These are phyloP conservation scores for Beauveria scarabaeidicola DNA, from an alignment of 2,329 filamentous ascomycete species.

Conservation along the genomic window DNA sequence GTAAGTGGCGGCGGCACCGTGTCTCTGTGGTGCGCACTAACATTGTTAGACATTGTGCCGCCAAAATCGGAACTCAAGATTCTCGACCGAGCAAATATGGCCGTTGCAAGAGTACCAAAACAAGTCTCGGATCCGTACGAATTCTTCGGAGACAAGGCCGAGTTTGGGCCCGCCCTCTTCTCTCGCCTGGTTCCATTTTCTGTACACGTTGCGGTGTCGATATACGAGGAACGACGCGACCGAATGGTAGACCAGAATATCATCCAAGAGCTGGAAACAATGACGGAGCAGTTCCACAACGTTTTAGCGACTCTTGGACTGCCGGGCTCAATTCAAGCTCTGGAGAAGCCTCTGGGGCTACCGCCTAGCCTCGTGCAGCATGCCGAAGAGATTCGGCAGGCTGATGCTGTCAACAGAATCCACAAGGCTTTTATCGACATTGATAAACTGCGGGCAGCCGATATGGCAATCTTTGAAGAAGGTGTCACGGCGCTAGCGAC, in stretches of 20 bases:
- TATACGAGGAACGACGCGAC: conserved; percentile 87
- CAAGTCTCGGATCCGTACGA: conserved; percentile 75
- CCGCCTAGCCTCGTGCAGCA: conserved; percentile 80
- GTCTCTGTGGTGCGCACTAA: conserved; percentile 14
- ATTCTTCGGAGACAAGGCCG: conserved; percentile 68
- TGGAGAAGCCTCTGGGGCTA: conserved; percentile 88
- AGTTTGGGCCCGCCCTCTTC: conserved; percentile 80
- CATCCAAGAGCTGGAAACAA: conserved; percentile 70
- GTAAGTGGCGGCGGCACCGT: conserved; percentile 33
- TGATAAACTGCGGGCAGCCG: conserved; percentile 75
- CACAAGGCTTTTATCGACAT: conserved; percentile 79
- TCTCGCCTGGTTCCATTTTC: conserved; percentile 89
- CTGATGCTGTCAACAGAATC: conserved; percentile 72
- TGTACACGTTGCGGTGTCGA: conserved; percentile 88
- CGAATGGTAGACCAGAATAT: conserved; percentile 84
- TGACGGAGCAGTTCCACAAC: conserved; percentile 74
- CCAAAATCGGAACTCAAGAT: conserved; percentile 80
- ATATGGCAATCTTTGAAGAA: conserved; percentile 72
- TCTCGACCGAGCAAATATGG: conserved; percentile 85
- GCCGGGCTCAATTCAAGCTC: conserved; percentile 83
- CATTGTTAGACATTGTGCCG: conserved; percentile 61
- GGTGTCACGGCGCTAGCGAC: conserved; percentile 68
- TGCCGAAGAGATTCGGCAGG: conserved; percentile 87
- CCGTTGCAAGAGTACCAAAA: conserved; percentile 65
- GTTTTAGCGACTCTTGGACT: conserved; percentile 75